These are phyloP conservation scores for Nigrospora oryzae DNA, from an alignment of 2,329 filamentous ascomycete species.

Conservation along the genomic window DNA sequence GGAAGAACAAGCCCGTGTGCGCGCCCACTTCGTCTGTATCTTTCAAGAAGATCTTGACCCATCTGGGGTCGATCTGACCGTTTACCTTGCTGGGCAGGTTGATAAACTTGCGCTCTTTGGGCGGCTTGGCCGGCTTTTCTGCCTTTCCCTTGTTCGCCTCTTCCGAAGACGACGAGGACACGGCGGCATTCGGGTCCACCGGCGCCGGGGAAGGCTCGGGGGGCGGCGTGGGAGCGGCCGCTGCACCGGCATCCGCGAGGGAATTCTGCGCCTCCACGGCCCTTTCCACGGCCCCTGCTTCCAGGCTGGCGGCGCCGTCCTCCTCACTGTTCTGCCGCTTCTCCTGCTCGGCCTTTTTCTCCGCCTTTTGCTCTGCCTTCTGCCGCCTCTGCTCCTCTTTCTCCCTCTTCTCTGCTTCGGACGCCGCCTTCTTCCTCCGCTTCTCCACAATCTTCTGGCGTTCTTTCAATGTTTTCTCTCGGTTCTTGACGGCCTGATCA, in stretches of 20 bases:
- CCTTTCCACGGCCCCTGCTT: neutral
- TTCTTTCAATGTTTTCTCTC: slow-evolving; percentile 55
- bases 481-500: slow-evolving; percentile 57
- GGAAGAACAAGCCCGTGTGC: slow-evolving; percentile 74
- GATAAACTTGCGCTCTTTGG: slow-evolving; percentile 70
- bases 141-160: neutral
- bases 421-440: slow-evolving; percentile 34
- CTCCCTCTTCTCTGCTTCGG: slow-evolving; percentile 29
- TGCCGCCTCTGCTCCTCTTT: slow-evolving; percentile 27
- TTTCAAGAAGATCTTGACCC: slow-evolving; percentile 75
- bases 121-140: slow-evolving; percentile 15
- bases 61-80: slow-evolving; percentile 57
- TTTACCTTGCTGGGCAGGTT: slow-evolving; percentile 51
- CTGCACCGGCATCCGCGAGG: neutral
- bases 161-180: too few species aligned
- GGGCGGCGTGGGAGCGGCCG: neutral
- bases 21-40: slow-evolving; percentile 79
- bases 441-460: slow-evolving; percentile 52
- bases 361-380: slow-evolving; percentile 19
- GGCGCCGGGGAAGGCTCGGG: too few species aligned
- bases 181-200: neutral
- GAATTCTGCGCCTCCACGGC: neutral
- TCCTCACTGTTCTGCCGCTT: slow-evolving; percentile 10
- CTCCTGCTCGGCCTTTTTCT: slow-evolving; percentile 30
- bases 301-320: neutral